Evolutionary conservation across 352 stramenopile species (phyloP).

Genomic region (Pythium brassicae): DNA sequence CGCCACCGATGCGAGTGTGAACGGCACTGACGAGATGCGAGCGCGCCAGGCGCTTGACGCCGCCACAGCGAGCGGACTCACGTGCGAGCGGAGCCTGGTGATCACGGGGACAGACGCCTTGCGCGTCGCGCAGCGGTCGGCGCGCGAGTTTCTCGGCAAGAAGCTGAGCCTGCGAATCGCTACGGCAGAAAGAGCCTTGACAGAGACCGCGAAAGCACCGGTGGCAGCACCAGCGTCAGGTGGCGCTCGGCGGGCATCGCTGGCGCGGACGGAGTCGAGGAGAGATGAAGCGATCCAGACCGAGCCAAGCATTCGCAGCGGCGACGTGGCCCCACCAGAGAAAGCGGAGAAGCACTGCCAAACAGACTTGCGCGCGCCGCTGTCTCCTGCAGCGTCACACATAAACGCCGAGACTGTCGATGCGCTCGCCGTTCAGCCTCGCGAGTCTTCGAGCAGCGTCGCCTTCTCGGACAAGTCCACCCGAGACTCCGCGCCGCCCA

Average conservation of each 20-base stretch:
- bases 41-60: constrained; percentile 11
- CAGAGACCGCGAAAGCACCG: neutral
- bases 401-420: no score
- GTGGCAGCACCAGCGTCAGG: neutral
- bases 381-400: neutral
- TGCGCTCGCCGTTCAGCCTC: no score
- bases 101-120: constrained; percentile 29
- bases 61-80: constrained; percentile 1
- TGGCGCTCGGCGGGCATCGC: neutral
- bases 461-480: neutral
- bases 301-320: neutral
- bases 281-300: constrained; percentile 11
- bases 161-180: neutral
- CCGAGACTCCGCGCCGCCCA: neutral
- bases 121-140: constrained; percentile 28
- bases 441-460: neutral
- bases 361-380: neutral
- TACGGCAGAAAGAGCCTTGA: neutral
- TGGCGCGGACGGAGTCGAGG: neutral
- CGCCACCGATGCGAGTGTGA: neutral
- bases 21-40: neutral
- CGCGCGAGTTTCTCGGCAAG: constrained; percentile 27
- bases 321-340: neutral
- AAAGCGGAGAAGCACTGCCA: constrained; percentile 4
- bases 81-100: constrained; percentile 22